Conservation (phyloP, 164 flowering plant species). For the Protea cynaroides region DNA sequence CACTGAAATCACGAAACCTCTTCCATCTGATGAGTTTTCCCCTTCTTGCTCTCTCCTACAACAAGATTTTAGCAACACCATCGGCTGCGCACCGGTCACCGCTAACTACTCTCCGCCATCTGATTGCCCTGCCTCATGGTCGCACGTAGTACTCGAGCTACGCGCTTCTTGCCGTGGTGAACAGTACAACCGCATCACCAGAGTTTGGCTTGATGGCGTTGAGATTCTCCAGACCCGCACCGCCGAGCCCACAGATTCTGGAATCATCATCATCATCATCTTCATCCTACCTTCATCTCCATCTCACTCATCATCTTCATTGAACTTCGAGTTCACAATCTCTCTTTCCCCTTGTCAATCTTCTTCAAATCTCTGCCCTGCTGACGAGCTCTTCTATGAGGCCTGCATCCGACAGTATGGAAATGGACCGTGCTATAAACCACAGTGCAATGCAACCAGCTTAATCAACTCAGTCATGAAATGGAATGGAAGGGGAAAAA, state of each 20-base stretch:
- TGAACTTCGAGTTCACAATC: too few relatives aligned
- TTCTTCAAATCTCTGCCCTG: too few relatives aligned
- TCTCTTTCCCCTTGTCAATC: too few relatives aligned
- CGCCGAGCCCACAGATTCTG: constrained; percentile 67
- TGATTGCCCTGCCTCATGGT: constrained; percentile 54
- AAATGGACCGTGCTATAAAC: too few relatives aligned
- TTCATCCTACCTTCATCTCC: too few relatives aligned
- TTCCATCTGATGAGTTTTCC: constrained; percentile 30
- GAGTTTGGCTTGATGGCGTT: constrained; percentile 70
- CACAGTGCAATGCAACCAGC: too few relatives aligned
- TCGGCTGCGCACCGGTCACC: constrained; percentile 45
- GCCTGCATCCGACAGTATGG: too few relatives aligned
- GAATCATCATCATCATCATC: too few relatives aligned
- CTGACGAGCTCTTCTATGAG: too few relatives aligned
- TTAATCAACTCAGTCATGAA: too few relatives aligned
- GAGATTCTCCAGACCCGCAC: constrained; percentile 91
- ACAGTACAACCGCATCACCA: constrained; percentile 81
- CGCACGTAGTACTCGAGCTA: constrained; percentile 46
- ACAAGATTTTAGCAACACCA: constrained; percentile 65
- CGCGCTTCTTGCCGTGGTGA: constrained; percentile 43
- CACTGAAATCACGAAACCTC: constrained; percentile 46
- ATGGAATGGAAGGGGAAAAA: too few relatives aligned
- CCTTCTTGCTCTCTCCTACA: constrained; percentile 52
- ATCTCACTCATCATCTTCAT: too few relatives aligned
- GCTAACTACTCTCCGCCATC: constrained; percentile 50